Evolutionary conservation across 768 basidiomycete genomes (phyloP).

Genomic region (Boletus rubroflammeus): DNA sequence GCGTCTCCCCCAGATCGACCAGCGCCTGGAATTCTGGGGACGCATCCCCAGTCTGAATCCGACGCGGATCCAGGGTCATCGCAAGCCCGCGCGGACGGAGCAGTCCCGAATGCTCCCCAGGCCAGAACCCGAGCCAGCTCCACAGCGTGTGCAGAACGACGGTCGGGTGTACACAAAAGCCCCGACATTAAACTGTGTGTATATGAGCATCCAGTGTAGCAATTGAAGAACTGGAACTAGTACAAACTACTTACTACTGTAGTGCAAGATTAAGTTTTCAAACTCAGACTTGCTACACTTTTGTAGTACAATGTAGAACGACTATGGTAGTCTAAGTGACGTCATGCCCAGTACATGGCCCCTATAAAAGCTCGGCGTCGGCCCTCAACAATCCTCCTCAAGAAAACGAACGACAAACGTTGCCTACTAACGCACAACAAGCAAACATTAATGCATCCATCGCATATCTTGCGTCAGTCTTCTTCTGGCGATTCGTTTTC

Average conservation of each 20-base stretch:
- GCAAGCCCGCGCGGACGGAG: background rate
- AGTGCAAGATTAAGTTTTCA: no score
- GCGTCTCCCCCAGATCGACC: background rate
- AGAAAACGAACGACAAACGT: background rate
- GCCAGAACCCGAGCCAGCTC: background rate
- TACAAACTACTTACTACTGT: no score
- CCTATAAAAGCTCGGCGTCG: slow-evolving; percentile 21
- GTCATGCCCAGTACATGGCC: slow-evolving; percentile 22
- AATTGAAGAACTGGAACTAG: no score
- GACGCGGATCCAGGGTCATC: background rate
- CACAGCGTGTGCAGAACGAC: background rate
- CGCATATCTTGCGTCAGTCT: slow-evolving; percentile 21
- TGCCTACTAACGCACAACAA: background rate
- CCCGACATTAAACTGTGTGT: no score
- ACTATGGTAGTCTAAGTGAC: no score
- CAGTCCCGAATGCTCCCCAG: background rate
- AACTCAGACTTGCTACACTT: no score
- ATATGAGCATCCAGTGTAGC: no score
- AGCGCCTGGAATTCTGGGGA: no score
- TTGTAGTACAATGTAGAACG: no score
- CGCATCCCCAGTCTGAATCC: background rate
- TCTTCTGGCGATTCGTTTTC: slow-evolving; percentile 24
- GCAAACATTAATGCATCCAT: slow-evolving; percentile 25
- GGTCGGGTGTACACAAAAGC: background rate
- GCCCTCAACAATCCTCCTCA: slow-evolving; percentile 15